Evolutionary conservation across 1,284 basidiomycete species (phyloP), one percentile per base, ranked within the genome.

Genomic region (Moesziomyces sp.): DNA sequence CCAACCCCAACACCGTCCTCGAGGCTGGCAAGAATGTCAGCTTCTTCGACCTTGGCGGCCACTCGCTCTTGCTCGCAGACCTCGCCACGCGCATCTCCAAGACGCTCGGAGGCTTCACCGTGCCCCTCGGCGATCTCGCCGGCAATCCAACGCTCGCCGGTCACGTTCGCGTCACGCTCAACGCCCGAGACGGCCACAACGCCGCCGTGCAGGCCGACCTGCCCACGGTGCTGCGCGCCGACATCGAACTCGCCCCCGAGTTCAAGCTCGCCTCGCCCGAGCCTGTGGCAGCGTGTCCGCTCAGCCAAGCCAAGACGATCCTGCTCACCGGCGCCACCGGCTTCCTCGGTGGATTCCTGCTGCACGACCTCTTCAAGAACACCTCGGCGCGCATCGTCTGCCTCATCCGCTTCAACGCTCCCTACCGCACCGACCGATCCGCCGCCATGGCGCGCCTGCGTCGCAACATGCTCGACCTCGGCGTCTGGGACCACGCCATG

Each of bases 321-420:
- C 62, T 84, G 8, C 67, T 85, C 38, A 85, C 84, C 11, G 84
- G 84, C 33, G 80, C 83, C 21, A 84, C 83, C 11, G 84, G 84
- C 21, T 85, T 76, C 76, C 74, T 85, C 43, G 84, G 84, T 23
- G 81, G 78, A 6, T 83, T 82, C 58, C 54, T 84, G 58, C 73
- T 85, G 19, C 77, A 80, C 50, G 71, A 77, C 26, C 58, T 85
- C 46, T 67, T 83, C 28, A 66, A 80, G 52, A 53, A 74, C 53
- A 79, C 79, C n/a, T 57, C 77, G 18, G 84, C 84, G 11, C 77
- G 67, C 26, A 78, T 85, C 65, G 74, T 83, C 35, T 84, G 84
- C 60, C 58, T 84, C 21, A 80, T 85, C 43, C 80, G 84, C 47
- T 84, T 83, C 74, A 68, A 76, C 28, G 63, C 76, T 44, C 80